Percentiles rank a stretch among this genome's conserved stretches.
These are phyloP conservation scores for Colletotrichum sp. DNA, from an alignment of 2,329 filamentous ascomycete species.

Conservation along the genomic window DNA sequence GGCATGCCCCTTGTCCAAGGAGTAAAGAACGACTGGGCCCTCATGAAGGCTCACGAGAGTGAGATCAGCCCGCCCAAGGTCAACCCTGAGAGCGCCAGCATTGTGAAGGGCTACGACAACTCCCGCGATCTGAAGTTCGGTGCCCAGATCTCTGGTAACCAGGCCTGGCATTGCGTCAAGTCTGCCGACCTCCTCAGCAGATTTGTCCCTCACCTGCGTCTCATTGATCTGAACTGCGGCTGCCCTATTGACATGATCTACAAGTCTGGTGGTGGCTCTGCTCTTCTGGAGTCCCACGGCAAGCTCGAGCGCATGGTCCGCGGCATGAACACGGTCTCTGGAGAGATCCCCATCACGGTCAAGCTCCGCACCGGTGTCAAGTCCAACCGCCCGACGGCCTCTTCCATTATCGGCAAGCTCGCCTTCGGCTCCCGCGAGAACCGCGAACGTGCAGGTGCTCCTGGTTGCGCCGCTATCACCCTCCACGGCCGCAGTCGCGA, in stretches of 20 bases:
- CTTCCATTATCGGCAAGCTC: constrained; percentile 82
- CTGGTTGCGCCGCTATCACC: constrained; percentile 93
- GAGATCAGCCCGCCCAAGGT: constrained; percentile 78
- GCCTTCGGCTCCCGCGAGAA: constrained; percentile 80
- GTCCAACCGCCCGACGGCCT: constrained; percentile 78
- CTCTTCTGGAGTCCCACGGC: constrained; percentile 83
- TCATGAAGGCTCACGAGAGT: constrained; percentile 89
- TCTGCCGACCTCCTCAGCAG: constrained; percentile 81
- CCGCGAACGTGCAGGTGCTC: constrained; percentile 71
- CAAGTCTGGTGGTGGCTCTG: constrained; percentile 86
- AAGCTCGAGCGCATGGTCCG: constrained; percentile 95
- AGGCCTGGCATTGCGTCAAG: constrained; percentile 89
- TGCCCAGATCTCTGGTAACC: constrained; percentile 90
- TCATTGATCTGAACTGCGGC: constrained; percentile 95
- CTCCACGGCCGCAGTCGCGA: constrained; percentile 92
- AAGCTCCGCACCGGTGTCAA: constrained; percentile 94
- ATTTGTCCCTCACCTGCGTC: constrained; percentile 81
- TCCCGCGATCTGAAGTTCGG: constrained; percentile 86
- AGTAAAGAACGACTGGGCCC: constrained; percentile 89
- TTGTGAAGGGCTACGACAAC: constrained; percentile 82
- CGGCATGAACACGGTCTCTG: constrained; percentile 94
- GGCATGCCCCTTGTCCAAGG: constrained; percentile 88
- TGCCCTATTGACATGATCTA: constrained; percentile 96
- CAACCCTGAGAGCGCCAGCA: constrained; percentile 50
- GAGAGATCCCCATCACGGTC: constrained; percentile 88